Conservation (phyloP, 495 filamentous ascomycete species). For the Penicillium maclennaniae region DNA sequence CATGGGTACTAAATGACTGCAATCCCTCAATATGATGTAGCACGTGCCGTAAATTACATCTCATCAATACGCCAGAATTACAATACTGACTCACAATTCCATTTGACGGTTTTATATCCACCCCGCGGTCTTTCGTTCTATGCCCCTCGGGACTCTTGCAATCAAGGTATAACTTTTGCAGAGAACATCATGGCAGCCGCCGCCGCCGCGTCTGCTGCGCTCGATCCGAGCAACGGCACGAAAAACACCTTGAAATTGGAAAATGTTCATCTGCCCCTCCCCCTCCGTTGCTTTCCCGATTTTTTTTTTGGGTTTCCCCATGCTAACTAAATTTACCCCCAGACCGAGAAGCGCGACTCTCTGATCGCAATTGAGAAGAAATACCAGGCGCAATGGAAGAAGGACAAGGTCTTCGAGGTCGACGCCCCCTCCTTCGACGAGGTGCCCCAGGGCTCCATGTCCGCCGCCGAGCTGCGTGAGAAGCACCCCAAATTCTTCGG, state of each 20-base stretch:
- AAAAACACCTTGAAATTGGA: slow-evolving; percentile 72
- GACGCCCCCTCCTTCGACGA: slow-evolving; percentile 76
- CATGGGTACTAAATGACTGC: not conserved
- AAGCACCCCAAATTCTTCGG: slow-evolving; percentile 89
- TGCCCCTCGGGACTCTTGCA: slow-evolving; percentile 26
- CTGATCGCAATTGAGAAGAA: slow-evolving; percentile 86
- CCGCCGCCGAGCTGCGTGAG: slow-evolving; percentile 67
- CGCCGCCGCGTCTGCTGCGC: slow-evolving; percentile 51
- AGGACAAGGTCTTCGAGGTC: slow-evolving; percentile 73
- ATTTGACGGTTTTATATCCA: slow-evolving; percentile 21
- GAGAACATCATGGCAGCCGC: slow-evolving; percentile 49
- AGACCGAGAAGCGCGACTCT: slow-evolving; percentile 92
- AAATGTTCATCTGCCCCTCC: slow-evolving; percentile 51
- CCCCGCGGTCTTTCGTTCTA: slow-evolving; percentile 33
- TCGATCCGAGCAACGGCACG: slow-evolving; percentile 57
- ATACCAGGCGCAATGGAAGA: slow-evolving; percentile 84
- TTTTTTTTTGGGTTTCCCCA: slow-evolving; percentile 9
- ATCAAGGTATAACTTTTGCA: slow-evolving; percentile 19
- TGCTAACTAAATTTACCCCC: slow-evolving; percentile 16
- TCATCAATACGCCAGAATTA: slow-evolving; percentile 16
- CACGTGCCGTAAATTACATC: slow-evolving; percentile 6
- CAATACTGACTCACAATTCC: slow-evolving; percentile 17
- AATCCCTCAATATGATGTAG: not conserved
- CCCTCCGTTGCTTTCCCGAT: slow-evolving; percentile 16
- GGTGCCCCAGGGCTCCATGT: slow-evolving; percentile 65